These are phyloP conservation scores for Flaveria brownii DNA, from an alignment of 129 eudicot genomes.

Conservation along the genomic window DNA sequence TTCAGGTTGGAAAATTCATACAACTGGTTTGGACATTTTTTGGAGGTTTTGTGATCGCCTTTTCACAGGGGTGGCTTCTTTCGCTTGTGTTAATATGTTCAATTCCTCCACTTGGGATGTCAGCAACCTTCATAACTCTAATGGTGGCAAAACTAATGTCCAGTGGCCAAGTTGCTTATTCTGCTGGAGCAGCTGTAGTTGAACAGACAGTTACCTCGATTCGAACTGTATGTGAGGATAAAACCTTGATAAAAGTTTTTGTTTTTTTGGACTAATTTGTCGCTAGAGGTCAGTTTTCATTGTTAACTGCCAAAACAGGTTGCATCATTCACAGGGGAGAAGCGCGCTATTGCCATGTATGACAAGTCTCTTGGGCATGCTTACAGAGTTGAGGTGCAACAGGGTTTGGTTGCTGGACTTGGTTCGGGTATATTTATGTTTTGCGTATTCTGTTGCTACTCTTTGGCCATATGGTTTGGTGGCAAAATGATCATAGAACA, in stretches of 20 bases:
- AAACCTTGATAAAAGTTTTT: too few relatives aligned
- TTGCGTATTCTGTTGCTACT: constrained; percentile 50
- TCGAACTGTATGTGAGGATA: constrained; percentile 52
- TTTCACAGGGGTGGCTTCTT: constrained; percentile 81
- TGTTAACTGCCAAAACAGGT: constrained; percentile 38
- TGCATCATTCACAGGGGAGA: constrained; percentile 87
- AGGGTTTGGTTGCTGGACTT: constrained; percentile 64
- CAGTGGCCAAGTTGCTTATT: constrained; percentile 59
- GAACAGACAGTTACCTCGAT: constrained; percentile 88
- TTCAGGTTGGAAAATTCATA: constrained; percentile 70
- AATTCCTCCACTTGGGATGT: constrained; percentile 58
- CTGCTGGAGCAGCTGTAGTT: constrained; percentile 65
- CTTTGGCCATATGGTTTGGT: constrained; percentile 83
- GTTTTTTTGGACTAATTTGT: too few relatives aligned
- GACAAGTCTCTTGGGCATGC: constrained; percentile 60
- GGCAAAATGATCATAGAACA: constrained; percentile 59
- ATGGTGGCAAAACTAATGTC: constrained; percentile 51
- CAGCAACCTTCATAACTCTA: constrained; percentile 59
- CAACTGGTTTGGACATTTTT: constrained; percentile 65
- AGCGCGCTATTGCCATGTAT: constrained; percentile 61
- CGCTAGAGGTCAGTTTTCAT: too few relatives aligned
- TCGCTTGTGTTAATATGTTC: constrained; percentile 66
- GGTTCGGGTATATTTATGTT: constrained; percentile 57
- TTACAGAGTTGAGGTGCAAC: constrained; percentile 57
- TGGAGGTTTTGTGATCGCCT: constrained; percentile 77